Evolutionary conservation across 2,329 filamentous ascomycete genomes (phyloP).

Genomic region (Penicillium sp.): DNA sequence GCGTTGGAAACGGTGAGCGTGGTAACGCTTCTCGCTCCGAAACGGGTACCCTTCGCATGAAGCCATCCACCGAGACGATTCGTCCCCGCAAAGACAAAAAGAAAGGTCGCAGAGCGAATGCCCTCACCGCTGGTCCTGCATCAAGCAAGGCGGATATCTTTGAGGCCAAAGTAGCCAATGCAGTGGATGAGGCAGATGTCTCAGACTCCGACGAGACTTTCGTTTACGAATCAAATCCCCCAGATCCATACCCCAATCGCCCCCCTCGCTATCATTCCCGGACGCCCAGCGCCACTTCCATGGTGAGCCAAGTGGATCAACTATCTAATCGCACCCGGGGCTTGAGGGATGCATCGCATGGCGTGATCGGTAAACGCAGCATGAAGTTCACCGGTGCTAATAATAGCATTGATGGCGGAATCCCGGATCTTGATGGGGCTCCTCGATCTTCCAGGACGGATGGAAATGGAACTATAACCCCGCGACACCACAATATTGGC

Average conservation of each 20-base stretch:
- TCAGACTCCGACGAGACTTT: conserved; percentile 98
- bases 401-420: conserved; percentile 63
- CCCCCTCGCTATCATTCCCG: conserved; percentile 85
- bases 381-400: conserved; percentile 94
- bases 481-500: conserved; percentile 77
- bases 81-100: conserved; percentile 92
- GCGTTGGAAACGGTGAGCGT: conserved; percentile 59
- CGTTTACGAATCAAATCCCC: conserved; percentile 96
- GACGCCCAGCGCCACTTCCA: conserved; percentile 89
- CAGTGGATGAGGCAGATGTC: conserved; percentile 92
- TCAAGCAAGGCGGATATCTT: conserved; percentile 98
- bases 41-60: conserved; percentile 73
- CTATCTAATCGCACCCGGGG: conserved; percentile 59
- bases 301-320: conserved; percentile 53
- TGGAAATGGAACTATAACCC: conserved; percentile 56
- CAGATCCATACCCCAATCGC: conserved; percentile 55
- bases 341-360: conserved; percentile 64
- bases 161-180: conserved; percentile 93
- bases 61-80: conserved; percentile 94
- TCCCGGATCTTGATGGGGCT: conserved; percentile 64
- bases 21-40: conserved; percentile 62
- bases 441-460: conserved; percentile 63
- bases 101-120: conserved; percentile 74
- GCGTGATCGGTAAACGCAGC: conserved; percentile 76
- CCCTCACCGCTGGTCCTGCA: conserved; percentile 54